Evolutionary conservation across 768 basidiomycete genomes (phyloP), one percentile per base, ranked within the genome.

Genomic region (Kwoniella heveanensis): DNA sequence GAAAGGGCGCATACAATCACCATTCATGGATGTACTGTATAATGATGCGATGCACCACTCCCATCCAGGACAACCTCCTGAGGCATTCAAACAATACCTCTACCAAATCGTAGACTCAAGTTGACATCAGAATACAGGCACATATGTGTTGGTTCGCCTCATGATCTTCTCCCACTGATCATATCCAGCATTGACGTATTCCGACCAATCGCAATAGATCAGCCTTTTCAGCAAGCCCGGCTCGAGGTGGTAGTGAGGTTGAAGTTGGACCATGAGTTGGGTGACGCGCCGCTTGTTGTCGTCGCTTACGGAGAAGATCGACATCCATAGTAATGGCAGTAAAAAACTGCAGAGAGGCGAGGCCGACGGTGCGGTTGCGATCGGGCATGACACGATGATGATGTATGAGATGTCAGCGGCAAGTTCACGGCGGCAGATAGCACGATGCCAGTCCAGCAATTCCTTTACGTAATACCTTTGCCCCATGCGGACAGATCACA

Each of bases 251-350:
- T 65, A 65, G n/a, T 60, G 57, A 15, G 29, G 51, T 36, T 49
- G 30, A 1, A 65, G 15, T 7, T 13, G 13, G 10, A 10, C 32
- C 25, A 52, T 47, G 13, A 53, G 30, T n/a, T 39, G 8, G 2
- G 50, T 27, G 8, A 60, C 52, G 25, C 37, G 29, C 27, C 17
- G 36, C 27, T 46, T 57, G 39, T 57, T 46, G 6, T 47, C 44
- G 6, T 24, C 22, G n/a, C n/a, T n/a, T 10, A 13, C 26, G n/a
- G 37, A 27, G 26, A 46, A 56, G 9, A 54, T 57, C 1, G 49
- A 57, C 39, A 57, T 57, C 64, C 64, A 65, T 1, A 49, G 32
- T n/a, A 65, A 25, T 5, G 64, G 64, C 13, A 65, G 29, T 22
- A 65, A 57, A 13, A 65, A 50, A 4, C 62, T 64, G 25, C n/a